A percentile compares a stretch with the other conserved stretches of the same genome.
Evolutionary conservation across 768 basidiomycete genomes (phyloP).

Genomic region (Mycena venus): DNA sequence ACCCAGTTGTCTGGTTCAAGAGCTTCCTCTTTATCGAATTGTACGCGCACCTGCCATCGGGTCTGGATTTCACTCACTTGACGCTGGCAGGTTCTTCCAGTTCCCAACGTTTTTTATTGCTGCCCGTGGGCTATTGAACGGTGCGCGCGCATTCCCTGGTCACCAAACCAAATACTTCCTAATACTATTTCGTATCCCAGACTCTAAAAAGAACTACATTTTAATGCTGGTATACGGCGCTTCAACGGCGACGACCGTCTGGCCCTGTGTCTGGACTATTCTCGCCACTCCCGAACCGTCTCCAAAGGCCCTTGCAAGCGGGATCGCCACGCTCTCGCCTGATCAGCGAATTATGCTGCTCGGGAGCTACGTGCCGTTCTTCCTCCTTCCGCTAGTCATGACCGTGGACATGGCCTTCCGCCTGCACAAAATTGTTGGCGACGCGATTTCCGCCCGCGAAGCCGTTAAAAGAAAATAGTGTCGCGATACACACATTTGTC

Average conservation of each 20-base stretch:
- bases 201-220: constrained; percentile 65
- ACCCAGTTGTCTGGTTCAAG: constrained; percentile 71
- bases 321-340: constrained; percentile 56
- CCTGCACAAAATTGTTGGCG: constrained; percentile 46
- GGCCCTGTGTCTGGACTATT: constrained; percentile 76
- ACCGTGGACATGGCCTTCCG: constrained; percentile 76
- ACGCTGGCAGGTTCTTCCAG: constrained; percentile 68
- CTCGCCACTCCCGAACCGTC: constrained; percentile 62
- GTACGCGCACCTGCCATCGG: constrained; percentile 53
- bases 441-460: constrained; percentile 41
- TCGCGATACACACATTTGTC: neutral
- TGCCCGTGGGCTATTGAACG: constrained; percentile 68
- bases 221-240: constrained; percentile 82
- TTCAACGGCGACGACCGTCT: constrained; percentile 82
- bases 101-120: constrained; percentile 85
- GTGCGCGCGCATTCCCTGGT: constrained; percentile 44
- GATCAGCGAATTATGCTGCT: constrained; percentile 72
- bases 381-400: constrained; percentile 79
- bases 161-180: neutral
- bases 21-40: constrained; percentile 72
- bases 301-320: constrained; percentile 32
- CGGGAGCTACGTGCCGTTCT: constrained; percentile 82
- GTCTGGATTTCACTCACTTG: neutral
- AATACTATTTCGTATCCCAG: constrained; percentile 44
- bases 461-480: constrained; percentile 46